Base-by-base conservation (phyloP, 306 rosid genomes). In the Macrotyloma uniflorum region DNA sequence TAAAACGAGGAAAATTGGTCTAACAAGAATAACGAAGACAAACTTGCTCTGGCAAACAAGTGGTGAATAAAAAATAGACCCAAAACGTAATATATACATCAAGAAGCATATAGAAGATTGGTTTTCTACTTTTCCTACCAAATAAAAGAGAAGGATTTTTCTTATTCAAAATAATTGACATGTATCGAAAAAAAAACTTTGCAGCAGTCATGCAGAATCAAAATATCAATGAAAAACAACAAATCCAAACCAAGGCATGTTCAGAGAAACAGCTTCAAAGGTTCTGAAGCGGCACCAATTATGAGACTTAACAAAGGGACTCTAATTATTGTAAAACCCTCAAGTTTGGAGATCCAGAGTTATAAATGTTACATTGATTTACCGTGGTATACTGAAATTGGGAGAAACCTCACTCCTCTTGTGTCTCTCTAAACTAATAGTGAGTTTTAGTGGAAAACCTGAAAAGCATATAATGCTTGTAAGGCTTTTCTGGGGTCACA, bases 401-500 rank as follows among this genome's bases (percentile, higher is more conserved):
- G 5, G 18, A 22, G 26, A 59, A 50, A 26, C 6, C 50, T 36
- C 28, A 36, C 6, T 12, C 32, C 67, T 61, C 16, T 5, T 20
- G 69, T 8, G 9, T 13, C 78, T 26, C 58, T 33, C 22, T 19
- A 32, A 66, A 32, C 28, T 28, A 67, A 11, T 19, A 42, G 0
- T 7, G 67, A 71, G 55, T 22, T 57, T 72, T 67, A 3, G 85
- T 70, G 23, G 91, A 91, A 74, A 94, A 94, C 89, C 80, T 86
- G 28, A 86, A 85, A 50, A 86, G 81, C 98, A 94, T 94, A 24
- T 19, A 23, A 79, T 92, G 98, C 24, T 67, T 88, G 76, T 90
- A 90, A 69, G 94, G 74, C 86, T 89, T 83, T 59, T 79, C 80
- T 1, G 86, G 91, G 42, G 81, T 90, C 32, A 94, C 91, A 85